Conservation (phyloP, 345 rosid genomes). For the Sisymbrium altissimum region DNA sequence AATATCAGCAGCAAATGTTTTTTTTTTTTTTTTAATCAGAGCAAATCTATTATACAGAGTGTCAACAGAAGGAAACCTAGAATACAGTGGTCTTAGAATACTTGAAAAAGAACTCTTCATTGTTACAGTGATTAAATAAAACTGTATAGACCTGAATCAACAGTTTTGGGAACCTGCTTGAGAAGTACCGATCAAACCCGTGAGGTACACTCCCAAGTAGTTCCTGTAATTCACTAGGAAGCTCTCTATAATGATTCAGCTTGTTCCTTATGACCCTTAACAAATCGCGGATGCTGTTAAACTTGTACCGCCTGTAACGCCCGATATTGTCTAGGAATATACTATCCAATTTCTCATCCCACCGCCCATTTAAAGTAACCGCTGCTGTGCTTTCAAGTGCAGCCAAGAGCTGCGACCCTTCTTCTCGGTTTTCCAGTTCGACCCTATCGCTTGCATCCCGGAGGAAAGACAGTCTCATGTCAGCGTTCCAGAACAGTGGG, state of each 20-base stretch:
- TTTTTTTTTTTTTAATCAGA: neutral
- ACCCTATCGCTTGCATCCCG: constrained; percentile 70
- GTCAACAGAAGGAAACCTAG: constrained; percentile 8
- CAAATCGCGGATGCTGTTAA: constrained; percentile 60
- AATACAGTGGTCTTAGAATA: constrained; percentile 41
- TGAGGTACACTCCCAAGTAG: constrained; percentile 62
- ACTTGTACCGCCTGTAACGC: constrained; percentile 63
- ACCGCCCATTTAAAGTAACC: constrained; percentile 48
- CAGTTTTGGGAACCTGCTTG: constrained; percentile 62
- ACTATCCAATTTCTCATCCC: constrained; percentile 71
- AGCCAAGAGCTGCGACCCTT: constrained; percentile 46
- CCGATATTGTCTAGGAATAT: constrained; percentile 58
- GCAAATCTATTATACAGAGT: constrained; percentile 10
- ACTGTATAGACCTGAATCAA: constrained; percentile 73
- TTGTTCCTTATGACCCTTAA: constrained; percentile 68
- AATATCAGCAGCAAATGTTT: neutral
- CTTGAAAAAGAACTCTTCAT: constrained; percentile 59
- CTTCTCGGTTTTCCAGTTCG: constrained; percentile 59
- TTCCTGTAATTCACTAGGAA: constrained; percentile 62
- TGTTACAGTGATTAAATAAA: constrained; percentile 38
- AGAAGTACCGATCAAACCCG: constrained; percentile 62
- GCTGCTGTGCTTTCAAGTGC: constrained; percentile 56
- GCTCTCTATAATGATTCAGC: constrained; percentile 62
- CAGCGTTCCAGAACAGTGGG: constrained; percentile 71
- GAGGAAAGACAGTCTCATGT: constrained; percentile 62